Evolutionary conservation across 2,329 filamentous ascomycete genomes (phyloP).

Genomic region (Alternaria gaisen): DNA sequence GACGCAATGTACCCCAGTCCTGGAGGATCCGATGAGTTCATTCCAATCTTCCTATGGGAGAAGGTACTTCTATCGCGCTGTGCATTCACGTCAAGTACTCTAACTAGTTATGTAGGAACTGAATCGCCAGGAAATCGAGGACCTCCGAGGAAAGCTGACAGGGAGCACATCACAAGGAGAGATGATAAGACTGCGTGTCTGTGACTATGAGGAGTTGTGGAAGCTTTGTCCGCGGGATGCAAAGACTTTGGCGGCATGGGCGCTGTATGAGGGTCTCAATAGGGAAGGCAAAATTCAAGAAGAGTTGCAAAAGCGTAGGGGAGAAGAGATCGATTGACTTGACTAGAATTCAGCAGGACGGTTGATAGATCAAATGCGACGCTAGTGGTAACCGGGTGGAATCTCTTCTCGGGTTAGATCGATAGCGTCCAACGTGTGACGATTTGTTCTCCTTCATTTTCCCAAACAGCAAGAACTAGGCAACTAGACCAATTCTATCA

Average conservation of each 20-base stretch:
- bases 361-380: no score
- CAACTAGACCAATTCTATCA: slow-evolving; percentile 18
- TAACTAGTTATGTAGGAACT: not conserved
- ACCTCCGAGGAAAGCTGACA: slow-evolving; percentile 58
- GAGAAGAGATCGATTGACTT: no score
- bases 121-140: not conserved
- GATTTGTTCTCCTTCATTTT: no score
- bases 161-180: slow-evolving; percentile 61
- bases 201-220: slow-evolving; percentile 59
- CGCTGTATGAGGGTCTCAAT: slow-evolving; percentile 65
- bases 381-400: no score
- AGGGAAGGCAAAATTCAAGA: slow-evolving; percentile 55
- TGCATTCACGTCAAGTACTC: not conserved
- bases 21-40: slow-evolving; percentile 65
- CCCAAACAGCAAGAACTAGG: not conserved
- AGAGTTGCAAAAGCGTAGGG: slow-evolving; percentile 3
- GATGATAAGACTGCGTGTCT: slow-evolving; percentile 64
- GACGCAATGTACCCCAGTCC: slow-evolving; percentile 59
- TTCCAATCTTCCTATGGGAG: slow-evolving; percentile 63
- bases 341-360: no score
- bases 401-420: no score
- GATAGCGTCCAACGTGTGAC: no score
- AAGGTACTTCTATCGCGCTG: slow-evolving; percentile 54
- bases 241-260: slow-evolving; percentile 64
- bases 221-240: slow-evolving; percentile 62